These are phyloP conservation scores for Fraxinus albicans DNA, from an alignment of 305 asterid genomes.

Conservation along the genomic window DNA sequence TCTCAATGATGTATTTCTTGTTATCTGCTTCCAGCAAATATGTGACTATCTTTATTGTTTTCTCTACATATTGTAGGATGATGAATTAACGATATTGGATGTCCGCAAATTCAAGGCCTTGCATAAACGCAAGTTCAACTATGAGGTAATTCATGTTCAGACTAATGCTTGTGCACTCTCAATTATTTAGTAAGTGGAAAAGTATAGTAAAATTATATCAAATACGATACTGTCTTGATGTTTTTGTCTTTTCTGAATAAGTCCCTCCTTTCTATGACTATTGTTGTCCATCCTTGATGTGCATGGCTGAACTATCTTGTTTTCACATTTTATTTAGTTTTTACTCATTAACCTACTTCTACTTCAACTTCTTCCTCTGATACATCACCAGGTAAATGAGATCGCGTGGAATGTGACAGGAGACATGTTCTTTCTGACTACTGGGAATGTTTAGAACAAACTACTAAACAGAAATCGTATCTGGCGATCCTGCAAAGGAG, in stretches of 20 bases:
- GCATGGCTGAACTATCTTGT: constrained; percentile 1
- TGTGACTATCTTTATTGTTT: constrained; percentile 6
- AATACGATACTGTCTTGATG: background rate
- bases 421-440: constrained; percentile 85
- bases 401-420: constrained; percentile 90
- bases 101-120: constrained; percentile 94
- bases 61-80: constrained; percentile 63
- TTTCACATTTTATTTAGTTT: background rate
- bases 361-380: constrained; percentile 7
- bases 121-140: constrained; percentile 93
- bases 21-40: constrained; percentile 5
- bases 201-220: background rate
- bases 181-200: constrained; percentile 4
- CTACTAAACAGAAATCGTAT: constrained; percentile 1
- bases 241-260: background rate
- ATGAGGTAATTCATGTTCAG: constrained; percentile 60
- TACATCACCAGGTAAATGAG: constrained; percentile 79
- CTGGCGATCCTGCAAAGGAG: constrained; percentile 13
- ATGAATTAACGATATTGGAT: constrained; percentile 89
- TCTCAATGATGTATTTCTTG: background rate
- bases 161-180: constrained; percentile 21
- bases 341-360: constrained; percentile 1
- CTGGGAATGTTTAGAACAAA: constrained; percentile 80
- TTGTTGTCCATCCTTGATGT: constrained; percentile 10
- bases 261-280: background rate